Evolutionary conservation across 169 alveolate genomes (phyloP), one percentile per base, ranked within the genome.

Genomic region (Plasmodium yoelii): DNA sequence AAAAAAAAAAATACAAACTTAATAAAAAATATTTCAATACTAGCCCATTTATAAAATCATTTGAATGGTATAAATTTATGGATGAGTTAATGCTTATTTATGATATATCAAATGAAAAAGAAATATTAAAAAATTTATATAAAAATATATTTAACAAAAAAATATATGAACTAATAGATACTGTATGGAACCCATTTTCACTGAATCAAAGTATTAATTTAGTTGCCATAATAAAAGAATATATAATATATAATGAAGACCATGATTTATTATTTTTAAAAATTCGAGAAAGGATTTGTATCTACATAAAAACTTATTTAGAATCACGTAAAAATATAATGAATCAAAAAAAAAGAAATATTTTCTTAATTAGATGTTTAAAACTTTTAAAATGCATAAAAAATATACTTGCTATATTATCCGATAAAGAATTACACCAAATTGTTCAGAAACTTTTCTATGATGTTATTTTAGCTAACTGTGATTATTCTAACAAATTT

Each of bases 331-430:
- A 59, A 86, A 68, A 69, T 28, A 59, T 70, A 86, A 59, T 28
- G 44, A 86, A 49, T 44, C 60, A 22, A 56, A 68, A 71, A 49
- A 86, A 86, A 28, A 86, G 61, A 86, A 56, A 86, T 34, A 57
- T 86, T 28, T 69, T 86, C 64, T 39, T 86, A 86, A 86, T 70
- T 75, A 86, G 91, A 51, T 69, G 91, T 70, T 86, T 86, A 57
- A 86, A 86, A 63, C 15, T 86, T 39, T 59, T 86, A 18, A 86
- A 69, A 28, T 57, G 75, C 60, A 22, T 70, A 34, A 86, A 63
- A 55, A 53, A 65, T 53, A 59, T 86, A 55, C 13, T 86, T 24
- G 28, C 1, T 7, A 15, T 86, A 44, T 65, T 70, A 49, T 4
- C 22, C 24, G 74, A 86, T 19, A 53, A 44, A 46, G 74, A 49